Evolutionary conservation across 2,329 filamentous ascomycete species (phyloP), one percentile per base, ranked within the genome.

Genomic region (Bipolaris bicolor): DNA sequence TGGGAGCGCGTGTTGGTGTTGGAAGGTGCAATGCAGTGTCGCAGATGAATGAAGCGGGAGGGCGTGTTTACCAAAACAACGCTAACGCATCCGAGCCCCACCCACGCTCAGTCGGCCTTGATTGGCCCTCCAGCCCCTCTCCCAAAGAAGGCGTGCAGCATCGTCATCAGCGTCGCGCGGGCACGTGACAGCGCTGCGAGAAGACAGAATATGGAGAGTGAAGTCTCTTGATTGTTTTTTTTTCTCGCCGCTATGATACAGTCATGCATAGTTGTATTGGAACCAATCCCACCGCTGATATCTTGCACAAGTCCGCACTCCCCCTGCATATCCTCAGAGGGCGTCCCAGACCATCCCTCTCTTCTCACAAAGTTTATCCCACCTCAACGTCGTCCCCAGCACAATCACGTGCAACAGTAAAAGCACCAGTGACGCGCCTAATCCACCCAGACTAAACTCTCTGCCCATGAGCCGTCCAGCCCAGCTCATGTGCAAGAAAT

Each of bases 391-490:
- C 2, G 79, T 52, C 10, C 67, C 66, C 4, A 86, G 72, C 6
- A 82, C 67, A 0, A 77, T 47, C 5, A 82, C 51, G 74, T 88
- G 86, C 33, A 83, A 18, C 3, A 75, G 45, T 7, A 83, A 66
- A 37, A 85, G 69, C 15, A 79, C 26, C 3, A 77, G 34, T 46
- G 81, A 81, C 13, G 76, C 75, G 24, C 73, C 73, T 20, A 75
- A 26, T 11, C 77, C 75, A 40, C 75, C 74, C n/a, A 66, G 33
- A n/a, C 62, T 60, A 15, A 66, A 24, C 47, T 68, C 55, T 15
- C 64, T 58, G 7, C 64, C 63, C 29, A 58, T 50, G 24, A 63
- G 45, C 3, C 52, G 58, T 31, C 67, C 46, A 0, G 60, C 58
- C 11, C 66, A 40, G 2, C 66, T 64, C 15, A 78, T 61, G 1